These are phyloP conservation scores for Fraxinus platypoda DNA, from an alignment of 305 asterid genomes.

Conservation along the genomic window DNA sequence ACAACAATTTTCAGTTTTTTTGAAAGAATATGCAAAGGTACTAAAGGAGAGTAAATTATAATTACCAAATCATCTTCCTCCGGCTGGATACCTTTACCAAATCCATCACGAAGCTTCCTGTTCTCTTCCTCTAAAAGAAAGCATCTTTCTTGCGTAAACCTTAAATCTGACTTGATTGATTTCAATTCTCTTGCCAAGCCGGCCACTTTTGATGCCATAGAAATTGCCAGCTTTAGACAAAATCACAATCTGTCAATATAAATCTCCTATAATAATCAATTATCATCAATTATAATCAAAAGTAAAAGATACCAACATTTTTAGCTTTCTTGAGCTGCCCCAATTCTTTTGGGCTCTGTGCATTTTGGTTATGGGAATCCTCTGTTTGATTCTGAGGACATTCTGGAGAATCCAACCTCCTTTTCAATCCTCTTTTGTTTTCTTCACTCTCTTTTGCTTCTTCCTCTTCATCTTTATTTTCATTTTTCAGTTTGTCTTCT, in stretches of 20 bases:
- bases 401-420: slow-evolving; percentile 57
- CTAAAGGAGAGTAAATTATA: not conserved
- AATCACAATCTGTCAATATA: slow-evolving; percentile 12
- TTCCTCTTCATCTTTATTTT: slow-evolving; percentile 21
- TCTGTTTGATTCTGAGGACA: slow-evolving; percentile 36
- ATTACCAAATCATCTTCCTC: slow-evolving; percentile 90
- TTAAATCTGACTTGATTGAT: slow-evolving; percentile 68
- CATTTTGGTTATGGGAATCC: slow-evolving; percentile 32
- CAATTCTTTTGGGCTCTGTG: slow-evolving; percentile 35
- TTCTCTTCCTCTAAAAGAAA: slow-evolving; percentile 81
- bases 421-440: slow-evolving; percentile 59
- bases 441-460: slow-evolving; percentile 32
- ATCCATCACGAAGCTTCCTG: slow-evolving; percentile 65
- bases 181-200: slow-evolving; percentile 79
- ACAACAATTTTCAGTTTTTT: not conserved
- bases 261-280: not conserved
- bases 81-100: slow-evolving; percentile 46
- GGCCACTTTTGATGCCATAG: slow-evolving; percentile 89
- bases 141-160: slow-evolving; percentile 78
- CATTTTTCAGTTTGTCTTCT: slow-evolving; percentile 21
- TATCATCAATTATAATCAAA: not conserved
- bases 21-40: not conserved
- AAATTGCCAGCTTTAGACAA: slow-evolving; percentile 60
- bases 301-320: slow-evolving; percentile 48
- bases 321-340: slow-evolving; percentile 74